A percentile compares a stretch with the other conserved stretches of the same genome.
These are phyloP conservation scores for Fusarium sp. DNA, from an alignment of 2,329 filamentous ascomycete species.

Conservation along the genomic window DNA sequence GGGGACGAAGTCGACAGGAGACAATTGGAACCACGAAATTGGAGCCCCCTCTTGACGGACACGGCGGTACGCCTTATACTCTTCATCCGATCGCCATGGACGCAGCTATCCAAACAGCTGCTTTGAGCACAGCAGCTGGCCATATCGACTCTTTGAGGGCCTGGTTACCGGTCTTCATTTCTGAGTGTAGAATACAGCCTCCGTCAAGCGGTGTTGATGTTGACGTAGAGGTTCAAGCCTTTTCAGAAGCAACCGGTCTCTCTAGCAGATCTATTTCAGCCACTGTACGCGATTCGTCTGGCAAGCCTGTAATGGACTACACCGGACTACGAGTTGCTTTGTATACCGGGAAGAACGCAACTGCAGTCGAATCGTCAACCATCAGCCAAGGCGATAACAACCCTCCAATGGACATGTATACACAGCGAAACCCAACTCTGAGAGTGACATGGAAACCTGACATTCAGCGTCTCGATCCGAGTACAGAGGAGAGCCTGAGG, in stretches of 20 bases:
- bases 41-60: neutral
- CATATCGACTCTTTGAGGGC: neutral
- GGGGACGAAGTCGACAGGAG: neutral
- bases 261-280: neutral
- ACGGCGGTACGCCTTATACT: neutral
- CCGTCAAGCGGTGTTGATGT: rapidly evolving
- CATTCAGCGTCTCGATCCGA: rapidly evolving
- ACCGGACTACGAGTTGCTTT: neutral
- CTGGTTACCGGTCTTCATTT: neutral
- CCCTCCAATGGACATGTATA: neutral
- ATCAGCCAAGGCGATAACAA: rapidly evolving
- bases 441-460: neutral
- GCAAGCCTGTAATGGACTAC: neutral
- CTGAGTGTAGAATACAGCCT: neutral
- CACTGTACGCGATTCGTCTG: neutral
- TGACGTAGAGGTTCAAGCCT: neutral
- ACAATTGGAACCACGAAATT: neutral
- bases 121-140: neutral
- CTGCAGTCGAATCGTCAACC: neutral
- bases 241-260: neutral
- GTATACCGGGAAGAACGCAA: neutral
- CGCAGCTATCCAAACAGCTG: neutral
- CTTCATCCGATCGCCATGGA: neutral
- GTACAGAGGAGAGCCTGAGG: rapidly evolving
- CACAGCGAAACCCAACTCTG: neutral